Base-by-base conservation (phyloP, 345 rosid species). In the Eucalyptus caleyi region DNA sequence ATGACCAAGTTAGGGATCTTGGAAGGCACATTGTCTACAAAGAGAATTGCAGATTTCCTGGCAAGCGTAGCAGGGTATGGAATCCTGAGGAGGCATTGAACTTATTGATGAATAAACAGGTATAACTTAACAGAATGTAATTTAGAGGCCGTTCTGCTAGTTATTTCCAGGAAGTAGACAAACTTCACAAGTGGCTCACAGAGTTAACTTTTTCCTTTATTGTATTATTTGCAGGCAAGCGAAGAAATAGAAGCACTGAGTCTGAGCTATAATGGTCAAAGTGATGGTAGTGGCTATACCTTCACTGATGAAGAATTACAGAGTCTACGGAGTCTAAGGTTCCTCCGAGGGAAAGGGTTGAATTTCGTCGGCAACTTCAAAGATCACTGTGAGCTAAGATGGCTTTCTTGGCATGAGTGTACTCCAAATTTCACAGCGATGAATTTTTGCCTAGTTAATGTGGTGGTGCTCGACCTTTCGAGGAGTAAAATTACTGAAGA, bases 241-340 rank as follows among this genome's bases (percentile, higher is more conserved):
- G 87, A 87, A 56, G 69, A 88, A 51, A 87, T 91, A 67, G 89
- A 89, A 86, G 91, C 92, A 32, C 90, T 90, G 16, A 81, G 42
- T 30, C 27, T 92, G 62, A 50, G 50, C 56, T 56, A 50, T 26
- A 10, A 21, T 50, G 30, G 14, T 59, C 37, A 26, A 6, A 81
- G 53, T 27, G 47, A 44, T 16, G 87, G 85, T 12, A 1, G n/a
- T 53, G 83, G 69, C 69, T 60, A 13, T 60, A 60, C 32, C 69
- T 27, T 60, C 69, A 60, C 32, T 27, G 69, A 60, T 60, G 69
- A 60, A 60, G 69, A 60, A 60, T 60, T 27, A 27, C 69, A 60
- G 69, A 60, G 69, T 0, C 32, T 60, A 30, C 32, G 32, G 16
- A 27, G 32, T 27, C 69, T 27, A 12, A 60, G 69, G 32, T 3